Evolutionary conservation across 192 early-diverging fungal genomes (phyloP), one percentile per base, ranked within the genome.

Genomic region (Mortierella claussenii): DNA sequence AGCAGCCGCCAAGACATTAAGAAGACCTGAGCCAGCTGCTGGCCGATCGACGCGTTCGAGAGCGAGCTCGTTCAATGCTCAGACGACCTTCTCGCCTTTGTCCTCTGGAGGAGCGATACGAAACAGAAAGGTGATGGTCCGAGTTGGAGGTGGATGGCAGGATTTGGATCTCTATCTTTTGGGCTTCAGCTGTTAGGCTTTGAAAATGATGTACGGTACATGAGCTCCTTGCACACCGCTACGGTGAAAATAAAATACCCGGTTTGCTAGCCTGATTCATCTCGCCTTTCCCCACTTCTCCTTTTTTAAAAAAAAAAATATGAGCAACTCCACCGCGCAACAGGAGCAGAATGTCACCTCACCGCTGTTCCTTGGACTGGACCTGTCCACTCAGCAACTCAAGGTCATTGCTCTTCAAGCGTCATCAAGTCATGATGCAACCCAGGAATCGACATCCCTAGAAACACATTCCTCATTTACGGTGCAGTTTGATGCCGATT

Each of bases 311-410:
- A n/a, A n/a, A n/a, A n/a, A n/a, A n/a, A n/a, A n/a, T n/a, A n/a
- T n/a, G n/a, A n/a, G n/a, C n/a, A n/a, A n/a, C n/a, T n/a, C n/a
- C n/a, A n/a, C n/a, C n/a, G n/a, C n/a, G n/a, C 24, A 51, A 27
- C 37, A 10, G 13, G 37, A 40, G 8, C 37, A 40, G 8, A 40
- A 40, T 7, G 37, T 13, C 8, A 10, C 37, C 8, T 40, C 55
- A n/a, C 67, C 82, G 15, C 59, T 88, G 26, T 92, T 83, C 53
- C 80, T 91, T 1, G 93, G 93, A 8, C 63, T 94, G 18, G 93
- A 94, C 51, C 78, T 93, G 40, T 90, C 89, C 47, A 94, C 93
- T 0, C 91, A 93, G 69, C 90, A 92, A 68, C 82, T 94, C 33
- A 94, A 94, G 79, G 81, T 81, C 37, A 75, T 88, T 33, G 74